These are phyloP conservation scores for Aspergillus caelatus DNA, from an alignment of 2,329 filamentous ascomycete genomes.

Conservation along the genomic window DNA sequence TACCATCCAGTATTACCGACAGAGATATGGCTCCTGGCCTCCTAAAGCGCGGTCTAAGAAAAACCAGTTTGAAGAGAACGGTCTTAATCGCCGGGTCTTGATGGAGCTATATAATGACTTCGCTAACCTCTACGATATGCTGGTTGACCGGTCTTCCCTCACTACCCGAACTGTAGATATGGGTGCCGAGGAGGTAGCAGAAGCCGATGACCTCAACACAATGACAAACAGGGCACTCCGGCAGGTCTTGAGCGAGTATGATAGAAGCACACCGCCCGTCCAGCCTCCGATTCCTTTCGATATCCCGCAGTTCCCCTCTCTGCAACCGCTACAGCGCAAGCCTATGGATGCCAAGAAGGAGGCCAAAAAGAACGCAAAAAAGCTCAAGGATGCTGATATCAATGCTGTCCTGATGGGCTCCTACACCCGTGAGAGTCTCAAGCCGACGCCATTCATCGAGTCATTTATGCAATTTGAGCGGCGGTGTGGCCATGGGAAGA, in stretches of 20 bases:
- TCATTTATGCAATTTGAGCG: constrained; percentile 53
- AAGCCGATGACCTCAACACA: constrained; percentile 54
- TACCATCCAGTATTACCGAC: constrained; percentile 69
- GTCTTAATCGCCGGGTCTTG: constrained; percentile 81
- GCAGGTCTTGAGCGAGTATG: constrained; percentile 82
- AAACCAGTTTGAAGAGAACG: constrained; percentile 82
- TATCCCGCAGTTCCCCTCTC: constrained; percentile 73
- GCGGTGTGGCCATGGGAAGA: constrained; percentile 46
- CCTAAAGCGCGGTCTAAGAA: constrained; percentile 91
- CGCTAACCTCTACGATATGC: constrained; percentile 81
- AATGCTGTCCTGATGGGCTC: constrained; percentile 75
- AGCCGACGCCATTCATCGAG: constrained; percentile 50
- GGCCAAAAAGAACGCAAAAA: constrained; percentile 69
- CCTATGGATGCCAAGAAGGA: constrained; percentile 73
- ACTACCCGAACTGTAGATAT: constrained; percentile 79
- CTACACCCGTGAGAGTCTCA: constrained; percentile 74
- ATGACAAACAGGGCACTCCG: constrained; percentile 71
- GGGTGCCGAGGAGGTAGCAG: constrained; percentile 53
- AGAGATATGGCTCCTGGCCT: constrained; percentile 76
- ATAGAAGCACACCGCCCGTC: constrained; percentile 84
- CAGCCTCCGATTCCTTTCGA: constrained; percentile 91
- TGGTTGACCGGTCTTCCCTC: constrained; percentile 76
- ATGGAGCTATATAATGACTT: constrained; percentile 84
- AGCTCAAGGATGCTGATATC: constrained; percentile 77
- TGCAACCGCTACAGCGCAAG: constrained; percentile 67